Evolutionary conservation across 345 rosid genomes (phyloP).

Genomic region (Eucalyptus regnans): DNA sequence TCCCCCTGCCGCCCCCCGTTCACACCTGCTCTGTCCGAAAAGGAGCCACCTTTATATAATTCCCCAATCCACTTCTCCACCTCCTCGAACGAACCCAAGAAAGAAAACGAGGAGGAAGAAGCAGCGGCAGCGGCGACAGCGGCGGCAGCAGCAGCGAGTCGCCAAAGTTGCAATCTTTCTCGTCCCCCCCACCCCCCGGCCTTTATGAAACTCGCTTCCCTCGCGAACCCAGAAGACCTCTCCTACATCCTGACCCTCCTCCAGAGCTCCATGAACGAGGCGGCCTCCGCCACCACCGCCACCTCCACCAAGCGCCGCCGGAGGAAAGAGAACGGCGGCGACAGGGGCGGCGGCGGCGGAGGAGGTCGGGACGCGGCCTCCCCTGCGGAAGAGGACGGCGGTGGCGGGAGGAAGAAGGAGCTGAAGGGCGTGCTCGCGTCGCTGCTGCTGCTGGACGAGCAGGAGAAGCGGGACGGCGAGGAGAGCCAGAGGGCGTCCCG

Average conservation of each 20-base stretch:
- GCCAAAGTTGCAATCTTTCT: neutral
- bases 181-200: neutral
- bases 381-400: neutral
- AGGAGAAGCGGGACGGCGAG: conserved; percentile 36
- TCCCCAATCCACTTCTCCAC: neutral
- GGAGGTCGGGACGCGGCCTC: neutral
- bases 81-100: neutral
- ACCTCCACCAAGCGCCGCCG: neutral
- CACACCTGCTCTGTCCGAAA: neutral
- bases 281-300: neutral
- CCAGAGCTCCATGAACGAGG: conserved; percentile 4
- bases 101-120: neutral
- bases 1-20: neutral
- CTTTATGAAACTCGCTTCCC: conserved; percentile 4
- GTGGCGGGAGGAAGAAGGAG: neutral
- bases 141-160: neutral
- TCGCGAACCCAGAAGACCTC: neutral
- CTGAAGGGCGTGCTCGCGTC: conserved; percentile 14
- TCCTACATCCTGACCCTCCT: neutral
- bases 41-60: neutral
- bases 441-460: conserved; percentile 5
- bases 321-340: neutral
- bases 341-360: neutral
- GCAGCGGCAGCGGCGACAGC: rapidly evolving
- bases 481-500: conserved; percentile 16